A percentile compares a stretch with the other conserved stretches of the same genome.
These are phyloP conservation scores for Alternaria consortialis DNA, from an alignment of 2,329 filamentous ascomycete genomes.

Conservation along the genomic window DNA sequence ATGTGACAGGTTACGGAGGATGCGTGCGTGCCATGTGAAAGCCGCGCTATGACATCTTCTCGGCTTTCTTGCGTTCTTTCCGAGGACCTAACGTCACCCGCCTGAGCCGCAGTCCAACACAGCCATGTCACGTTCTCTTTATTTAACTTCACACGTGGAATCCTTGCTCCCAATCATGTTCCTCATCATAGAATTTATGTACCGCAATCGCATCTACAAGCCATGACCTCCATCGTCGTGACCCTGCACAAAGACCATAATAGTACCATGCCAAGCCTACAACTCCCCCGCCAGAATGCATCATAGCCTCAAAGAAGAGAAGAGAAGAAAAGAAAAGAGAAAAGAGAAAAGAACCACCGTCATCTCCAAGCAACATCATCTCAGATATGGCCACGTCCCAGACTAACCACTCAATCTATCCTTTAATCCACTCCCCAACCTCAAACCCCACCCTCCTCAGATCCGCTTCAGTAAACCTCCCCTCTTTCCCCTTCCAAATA, in stretches of 20 bases:
- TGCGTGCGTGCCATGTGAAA: conserved; percentile 31
- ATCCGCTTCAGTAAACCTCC: conserved; percentile 57
- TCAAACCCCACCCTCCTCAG: conserved; percentile 84
- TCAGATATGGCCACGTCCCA: too few species aligned
- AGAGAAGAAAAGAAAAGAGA: not conserved
- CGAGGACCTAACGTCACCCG: conserved; percentile 3
- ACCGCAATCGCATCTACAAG: conserved; percentile 6
- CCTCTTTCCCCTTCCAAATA: conserved; percentile 45
- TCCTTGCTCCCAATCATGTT: not conserved
- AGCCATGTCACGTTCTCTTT: conserved; percentile 4
- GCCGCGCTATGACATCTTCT: conserved; percentile 26
- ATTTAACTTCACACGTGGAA: not conserved
- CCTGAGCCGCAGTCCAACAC: not conserved
- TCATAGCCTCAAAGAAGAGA: not conserved
- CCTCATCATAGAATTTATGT: not conserved
- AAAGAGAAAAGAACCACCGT: not conserved
- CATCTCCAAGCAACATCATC: too few species aligned
- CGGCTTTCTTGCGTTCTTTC: conserved; percentile 19
- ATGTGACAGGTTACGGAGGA: conserved; percentile 34
- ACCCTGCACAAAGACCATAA: not conserved
- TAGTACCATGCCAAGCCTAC: not conserved
- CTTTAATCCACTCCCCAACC: conserved; percentile 78
- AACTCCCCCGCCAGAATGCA: not conserved
- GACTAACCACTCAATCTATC: conserved; percentile 14
- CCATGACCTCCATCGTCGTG: not conserved